Conservation (phyloP, 805 yeast genomes). For the Yarrowia deformans region DNA sequence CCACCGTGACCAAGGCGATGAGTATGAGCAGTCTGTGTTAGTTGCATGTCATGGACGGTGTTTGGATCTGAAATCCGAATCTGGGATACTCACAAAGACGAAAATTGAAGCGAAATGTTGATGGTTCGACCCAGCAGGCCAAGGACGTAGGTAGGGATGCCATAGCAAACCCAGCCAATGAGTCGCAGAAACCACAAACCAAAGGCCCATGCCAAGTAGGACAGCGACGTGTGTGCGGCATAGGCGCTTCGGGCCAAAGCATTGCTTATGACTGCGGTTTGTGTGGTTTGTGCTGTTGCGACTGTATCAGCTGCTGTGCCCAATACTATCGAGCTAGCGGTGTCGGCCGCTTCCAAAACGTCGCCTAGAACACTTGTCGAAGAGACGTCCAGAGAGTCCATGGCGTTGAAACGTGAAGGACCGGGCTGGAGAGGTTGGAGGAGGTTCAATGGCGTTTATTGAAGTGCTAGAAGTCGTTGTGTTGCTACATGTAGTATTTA, state of each 20-base stretch:
- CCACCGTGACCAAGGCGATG: conserved; percentile 49
- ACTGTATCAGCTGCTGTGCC: neutral
- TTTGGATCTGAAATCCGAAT: no score
- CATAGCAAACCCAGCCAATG: conserved; percentile 41
- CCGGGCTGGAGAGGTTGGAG: neutral
- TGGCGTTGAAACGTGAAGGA: conserved; percentile 2
- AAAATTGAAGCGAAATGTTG: conserved; percentile 60
- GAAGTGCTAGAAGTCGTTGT: conserved; percentile 12
- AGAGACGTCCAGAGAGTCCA: conserved; percentile 17
- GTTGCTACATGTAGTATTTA: conserved; percentile 3
- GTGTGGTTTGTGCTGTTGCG: neutral
- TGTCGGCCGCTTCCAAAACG: neutral
- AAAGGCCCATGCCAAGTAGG: conserved; percentile 32
- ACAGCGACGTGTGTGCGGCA: conserved; percentile 29
- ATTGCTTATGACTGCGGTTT: neutral
- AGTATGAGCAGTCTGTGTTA: conserved; percentile 43
- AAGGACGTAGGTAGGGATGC: conserved; percentile 47
- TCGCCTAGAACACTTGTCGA: neutral
- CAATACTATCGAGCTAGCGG: neutral
- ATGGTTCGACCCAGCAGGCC: conserved; percentile 55
- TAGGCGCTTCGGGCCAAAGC: conserved; percentile 28
- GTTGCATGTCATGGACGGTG: neutral
- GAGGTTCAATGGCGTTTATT: neutral
- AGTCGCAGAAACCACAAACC: conserved; percentile 36
- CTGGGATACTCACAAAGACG: conserved; percentile 48